Conservation (phyloP, 371 early-diverging fungal genomes). For the Zancudomyces culisetae region DNA sequence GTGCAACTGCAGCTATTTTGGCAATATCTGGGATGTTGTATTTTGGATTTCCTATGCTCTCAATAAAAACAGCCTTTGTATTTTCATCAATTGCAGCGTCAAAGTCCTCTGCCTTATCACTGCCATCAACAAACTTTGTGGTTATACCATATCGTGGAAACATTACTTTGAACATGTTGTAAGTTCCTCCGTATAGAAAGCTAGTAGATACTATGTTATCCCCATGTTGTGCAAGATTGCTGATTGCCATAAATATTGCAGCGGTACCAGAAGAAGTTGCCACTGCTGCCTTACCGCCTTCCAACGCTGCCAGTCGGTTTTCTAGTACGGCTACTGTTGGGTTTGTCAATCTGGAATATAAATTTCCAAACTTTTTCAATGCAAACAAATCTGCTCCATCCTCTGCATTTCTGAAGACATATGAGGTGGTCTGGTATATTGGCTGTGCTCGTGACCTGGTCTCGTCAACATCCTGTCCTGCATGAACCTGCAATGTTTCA, state of each 20-base stretch:
- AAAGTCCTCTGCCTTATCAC: conserved; percentile 48
- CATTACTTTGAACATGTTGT: conserved; percentile 67
- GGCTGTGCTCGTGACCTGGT: conserved; percentile 75
- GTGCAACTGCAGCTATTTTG: conserved; percentile 54
- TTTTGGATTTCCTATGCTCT: conserved; percentile 74
- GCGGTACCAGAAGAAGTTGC: conserved; percentile 56
- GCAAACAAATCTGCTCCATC: conserved; percentile 66
- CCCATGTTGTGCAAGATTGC: conserved; percentile 50
- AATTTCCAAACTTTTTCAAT: conserved; percentile 41
- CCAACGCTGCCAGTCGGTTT: conserved; percentile 69
- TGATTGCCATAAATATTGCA: conserved; percentile 61
- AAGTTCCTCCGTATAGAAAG: conserved; percentile 70
- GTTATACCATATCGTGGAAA: conserved; percentile 64
- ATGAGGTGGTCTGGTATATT: conserved; percentile 71
- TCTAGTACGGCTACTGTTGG: conserved; percentile 79
- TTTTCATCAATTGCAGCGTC: conserved; percentile 52
- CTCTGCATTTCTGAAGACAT: conserved; percentile 46
- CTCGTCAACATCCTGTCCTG: conserved; percentile 47
- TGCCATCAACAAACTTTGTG: conserved; percentile 41
- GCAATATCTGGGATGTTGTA: conserved; percentile 67
- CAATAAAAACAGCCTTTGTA: conserved; percentile 70
- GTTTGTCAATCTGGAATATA: conserved; percentile 66
- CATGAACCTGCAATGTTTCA: conserved; percentile 84
- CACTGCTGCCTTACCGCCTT: conserved; percentile 50
- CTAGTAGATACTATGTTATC: conserved; percentile 67